Conservation (phyloP, 805 yeast species). For the Candida arabinofermentans region DNA sequence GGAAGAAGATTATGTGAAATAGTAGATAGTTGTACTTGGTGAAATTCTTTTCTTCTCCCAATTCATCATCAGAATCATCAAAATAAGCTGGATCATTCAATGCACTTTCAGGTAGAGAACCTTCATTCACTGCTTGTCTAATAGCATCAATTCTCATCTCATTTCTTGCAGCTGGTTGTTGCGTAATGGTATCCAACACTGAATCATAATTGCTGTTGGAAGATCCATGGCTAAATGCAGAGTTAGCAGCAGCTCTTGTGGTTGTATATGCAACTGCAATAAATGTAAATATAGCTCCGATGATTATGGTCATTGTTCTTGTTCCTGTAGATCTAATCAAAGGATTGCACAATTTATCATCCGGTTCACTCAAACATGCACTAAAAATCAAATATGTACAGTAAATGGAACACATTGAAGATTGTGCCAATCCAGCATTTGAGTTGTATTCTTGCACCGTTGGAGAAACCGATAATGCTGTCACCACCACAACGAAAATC, state of each 20-base stretch:
- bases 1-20: constrained; percentile 86
- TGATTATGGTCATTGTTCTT: constrained; percentile 76
- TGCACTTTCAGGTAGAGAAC: constrained; percentile 91
- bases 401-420: constrained; percentile 92
- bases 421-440: constrained; percentile 92
- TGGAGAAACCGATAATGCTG: constrained; percentile 73
- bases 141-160: constrained; percentile 86
- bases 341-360: constrained; percentile 89
- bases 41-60: constrained; percentile 55
- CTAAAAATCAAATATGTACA: constrained; percentile 88
- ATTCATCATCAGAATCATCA: constrained; percentile 39
- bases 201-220: constrained; percentile 37
- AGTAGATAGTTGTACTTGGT: constrained; percentile 82
- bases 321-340: constrained; percentile 85
- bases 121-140: constrained; percentile 92
- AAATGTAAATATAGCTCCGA: constrained; percentile 93
- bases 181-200: constrained; percentile 37
- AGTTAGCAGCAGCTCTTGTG: constrained; percentile 89
- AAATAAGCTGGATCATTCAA: constrained; percentile 67
- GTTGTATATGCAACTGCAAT: constrained; percentile 96
- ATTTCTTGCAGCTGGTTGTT: constrained; percentile 49
- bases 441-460: constrained; percentile 89
- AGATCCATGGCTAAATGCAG: constrained; percentile 48
- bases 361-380: constrained; percentile 96
- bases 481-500: constrained; percentile 56